These are phyloP conservation scores for Lactuca sativa DNA, from an alignment of 129 eudicot species.

Conservation along the genomic window DNA sequence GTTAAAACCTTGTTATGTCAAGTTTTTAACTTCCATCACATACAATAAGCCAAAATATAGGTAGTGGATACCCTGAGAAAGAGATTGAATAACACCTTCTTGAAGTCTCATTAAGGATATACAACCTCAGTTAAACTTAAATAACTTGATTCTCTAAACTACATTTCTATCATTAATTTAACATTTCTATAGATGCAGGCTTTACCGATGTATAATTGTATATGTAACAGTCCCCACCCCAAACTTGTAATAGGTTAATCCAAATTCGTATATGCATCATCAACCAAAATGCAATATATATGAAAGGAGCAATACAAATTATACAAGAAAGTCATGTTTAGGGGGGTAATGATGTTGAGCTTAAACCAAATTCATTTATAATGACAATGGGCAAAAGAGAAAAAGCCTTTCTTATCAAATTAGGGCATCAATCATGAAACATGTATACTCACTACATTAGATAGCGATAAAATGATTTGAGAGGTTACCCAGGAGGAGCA, in stretches of 20 bases:
- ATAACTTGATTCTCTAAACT: not conserved
- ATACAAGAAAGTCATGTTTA: slow-evolving; percentile 8
- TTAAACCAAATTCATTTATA: not conserved
- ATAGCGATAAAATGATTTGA: not conserved
- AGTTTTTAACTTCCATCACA: not conserved
- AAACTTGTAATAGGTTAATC: slow-evolving; percentile 1
- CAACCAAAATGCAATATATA: not conserved
- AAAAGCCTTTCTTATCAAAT: slow-evolving; percentile 8
- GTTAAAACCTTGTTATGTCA: slow-evolving; percentile 10
- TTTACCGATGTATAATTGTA: slow-evolving; percentile 9
- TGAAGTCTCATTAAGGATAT: slow-evolving; percentile 1
- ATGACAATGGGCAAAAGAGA: not conserved
- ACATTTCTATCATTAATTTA: slow-evolving; percentile 4
- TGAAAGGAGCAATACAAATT: not conserved
- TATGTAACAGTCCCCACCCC: slow-evolving; percentile 3
- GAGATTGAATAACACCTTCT: slow-evolving; percentile 1
- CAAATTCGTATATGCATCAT: slow-evolving; percentile 21
- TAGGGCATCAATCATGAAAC: slow-evolving; percentile 11
- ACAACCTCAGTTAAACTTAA: not conserved
- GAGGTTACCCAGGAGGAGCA: slow-evolving; percentile 52
- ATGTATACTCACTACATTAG: not conserved
- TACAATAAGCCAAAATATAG: slow-evolving; percentile 1
- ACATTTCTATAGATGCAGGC: not conserved
- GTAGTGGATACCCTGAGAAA: slow-evolving; percentile 2
- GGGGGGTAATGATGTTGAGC: not conserved